Evolutionary conservation across 768 basidiomycete species (phyloP).

Genomic region (Leccinum variicolor): DNA sequence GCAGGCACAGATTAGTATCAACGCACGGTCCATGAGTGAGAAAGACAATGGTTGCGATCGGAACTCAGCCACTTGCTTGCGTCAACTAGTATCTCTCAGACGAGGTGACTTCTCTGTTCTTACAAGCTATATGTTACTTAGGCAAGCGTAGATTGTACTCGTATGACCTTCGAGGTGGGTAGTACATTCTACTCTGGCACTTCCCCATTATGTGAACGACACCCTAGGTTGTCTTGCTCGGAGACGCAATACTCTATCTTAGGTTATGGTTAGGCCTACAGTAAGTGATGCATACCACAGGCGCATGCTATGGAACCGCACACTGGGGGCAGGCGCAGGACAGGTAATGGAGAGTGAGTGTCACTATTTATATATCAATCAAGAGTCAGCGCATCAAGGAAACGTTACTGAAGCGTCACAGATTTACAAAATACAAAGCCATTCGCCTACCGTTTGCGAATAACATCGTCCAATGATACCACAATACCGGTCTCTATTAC

Average conservation of each 20-base stretch:
- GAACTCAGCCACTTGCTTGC: slow-evolving; percentile 61
- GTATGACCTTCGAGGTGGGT: slow-evolving; percentile 43
- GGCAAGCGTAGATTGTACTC: slow-evolving; percentile 57
- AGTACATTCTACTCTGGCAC: slow-evolving; percentile 37
- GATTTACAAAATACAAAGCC: slow-evolving; percentile 24
- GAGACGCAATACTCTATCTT: slow-evolving; percentile 43
- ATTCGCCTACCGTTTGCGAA: slow-evolving; percentile 31
- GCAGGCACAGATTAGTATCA: slow-evolving; percentile 61
- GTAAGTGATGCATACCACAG: slow-evolving; percentile 18
- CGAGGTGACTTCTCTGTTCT: slow-evolving; percentile 51
- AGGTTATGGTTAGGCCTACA: background rate
- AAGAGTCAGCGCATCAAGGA: slow-evolving; percentile 14
- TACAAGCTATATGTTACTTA: background rate
- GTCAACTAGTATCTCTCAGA: slow-evolving; percentile 68
- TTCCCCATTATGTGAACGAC: slow-evolving; percentile 38
- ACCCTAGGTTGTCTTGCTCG: slow-evolving; percentile 40
- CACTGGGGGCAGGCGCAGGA: slow-evolving; percentile 45
- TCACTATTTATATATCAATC: background rate
- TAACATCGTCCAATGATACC: slow-evolving; percentile 15
- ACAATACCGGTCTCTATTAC: slow-evolving; percentile 21
- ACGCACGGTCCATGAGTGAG: slow-evolving; percentile 63
- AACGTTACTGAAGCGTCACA: slow-evolving; percentile 28
- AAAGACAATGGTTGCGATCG: slow-evolving; percentile 59
- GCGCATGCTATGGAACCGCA: slow-evolving; percentile 48
- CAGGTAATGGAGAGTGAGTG: slow-evolving; percentile 45